Evolutionary conservation across 2,329 filamentous ascomycete species (phyloP), one percentile per base, ranked within the genome.

Genomic region (Eurotiales sp.): DNA sequence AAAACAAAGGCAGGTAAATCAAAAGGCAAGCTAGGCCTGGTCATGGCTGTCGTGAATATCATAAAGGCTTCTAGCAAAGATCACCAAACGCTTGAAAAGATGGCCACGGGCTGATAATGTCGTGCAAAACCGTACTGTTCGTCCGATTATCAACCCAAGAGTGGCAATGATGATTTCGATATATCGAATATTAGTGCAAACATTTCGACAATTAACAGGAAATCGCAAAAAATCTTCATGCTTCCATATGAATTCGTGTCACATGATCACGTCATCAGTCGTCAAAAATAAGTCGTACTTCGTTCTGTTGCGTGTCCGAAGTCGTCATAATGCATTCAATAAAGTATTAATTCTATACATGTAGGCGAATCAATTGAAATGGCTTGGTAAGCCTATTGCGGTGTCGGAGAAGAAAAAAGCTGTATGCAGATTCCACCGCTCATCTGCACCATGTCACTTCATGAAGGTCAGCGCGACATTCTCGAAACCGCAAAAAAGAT

Each of bases 201-300:
- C 27, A 54, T 42, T 36, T 47, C 42, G 45, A 54, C 43, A 39
- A 52, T 45, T 46, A 54, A 53, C 34, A 45, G 48, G 55, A 51
- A 54, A 44, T 48, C n/a, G 43, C 44, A 43, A 52, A 54, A 55
- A n/a, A 43, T 54, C 44, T 54, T 56, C 50, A 37, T 56, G 50
- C 19, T 48, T 52, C 42, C 46, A 46, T 44, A 45, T 23, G 49
- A 52, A 54, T 49, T 48, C 45, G 46, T 49, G 39, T 58, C 52
- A 55, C 54, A 55, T 56, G 56, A 59, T 58, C 56, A 55, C 63
- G 58, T 64, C 61, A 39, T 65, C 60, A 65, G 61, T 66, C 63
- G 57, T 67, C 45, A 59, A 62, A n/a, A 59, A 66, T 40, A 36
- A 46, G 30, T 54, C 46, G 46, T 46, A 40, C 53, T 55, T 55